Percentiles rank a stretch among this genome's conserved stretches.
phyloP scores from a whole-genome alignment of 2,329 filamentous ascomycete species.

The Plectosphaerella sp. region DNA sequence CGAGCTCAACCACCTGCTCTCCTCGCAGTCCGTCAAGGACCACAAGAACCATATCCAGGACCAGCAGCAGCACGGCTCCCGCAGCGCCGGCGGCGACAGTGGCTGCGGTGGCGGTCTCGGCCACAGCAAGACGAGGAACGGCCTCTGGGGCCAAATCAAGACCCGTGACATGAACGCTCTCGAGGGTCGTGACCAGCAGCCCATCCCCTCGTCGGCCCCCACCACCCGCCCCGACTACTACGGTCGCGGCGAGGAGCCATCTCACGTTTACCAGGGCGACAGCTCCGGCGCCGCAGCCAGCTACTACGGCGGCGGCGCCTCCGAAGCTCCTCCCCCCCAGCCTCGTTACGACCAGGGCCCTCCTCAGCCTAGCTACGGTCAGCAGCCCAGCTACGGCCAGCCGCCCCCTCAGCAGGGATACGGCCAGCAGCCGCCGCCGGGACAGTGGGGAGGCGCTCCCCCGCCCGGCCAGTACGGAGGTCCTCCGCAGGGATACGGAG shows the following conservation, averaged over 20 bases:
- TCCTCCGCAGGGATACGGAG: constrained; percentile 13
- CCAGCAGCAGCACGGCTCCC: constrained; percentile 22
- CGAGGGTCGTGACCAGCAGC: constrained; percentile 40
- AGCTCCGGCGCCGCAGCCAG: constrained; percentile 5
- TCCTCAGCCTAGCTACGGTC: constrained; percentile 20
- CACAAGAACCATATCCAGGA: constrained; percentile 73
- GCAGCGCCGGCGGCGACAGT: constrained; percentile 26
- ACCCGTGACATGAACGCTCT: constrained; percentile 53
- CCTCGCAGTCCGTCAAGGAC: constrained; percentile 74
- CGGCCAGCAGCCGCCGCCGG: constrained; percentile 26
- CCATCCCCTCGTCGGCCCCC: constrained; percentile 31
- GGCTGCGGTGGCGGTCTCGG: constrained; percentile 39
- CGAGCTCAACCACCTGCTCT: constrained; percentile 70
- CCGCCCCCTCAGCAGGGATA: constrained; percentile 27
- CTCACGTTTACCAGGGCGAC: constrained; percentile 4
- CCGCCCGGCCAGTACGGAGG: constrained; percentile 23
- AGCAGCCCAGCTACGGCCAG: constrained; percentile 26
- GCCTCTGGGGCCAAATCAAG: constrained; percentile 58
- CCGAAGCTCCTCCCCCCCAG: constrained; percentile 10
- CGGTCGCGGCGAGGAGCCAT: constrained; percentile 22
- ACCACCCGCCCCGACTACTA: constrained; percentile 32
- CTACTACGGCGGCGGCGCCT: constrained; percentile 8
- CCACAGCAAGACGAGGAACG: constrained; percentile 54
- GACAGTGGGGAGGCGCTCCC: constrained; percentile 14
- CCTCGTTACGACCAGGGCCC: constrained; percentile 28